Base-by-base conservation (phyloP, 2,329 filamentous ascomycete genomes). In the Talaromyces pinophilus region DNA sequence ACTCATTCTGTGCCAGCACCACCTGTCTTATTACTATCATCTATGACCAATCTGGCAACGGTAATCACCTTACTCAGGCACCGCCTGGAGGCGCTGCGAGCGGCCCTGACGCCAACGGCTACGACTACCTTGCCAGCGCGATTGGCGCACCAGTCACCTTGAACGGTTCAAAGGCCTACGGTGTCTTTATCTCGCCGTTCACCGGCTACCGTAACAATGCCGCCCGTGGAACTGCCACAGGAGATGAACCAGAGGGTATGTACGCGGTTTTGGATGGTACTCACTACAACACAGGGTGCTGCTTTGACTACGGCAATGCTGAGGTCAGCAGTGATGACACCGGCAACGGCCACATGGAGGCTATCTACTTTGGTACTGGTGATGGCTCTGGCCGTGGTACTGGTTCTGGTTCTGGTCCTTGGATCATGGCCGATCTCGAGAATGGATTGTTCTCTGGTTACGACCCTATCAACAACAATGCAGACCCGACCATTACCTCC, bases 371-470 rank as follows among this genome's bases (percentile, higher is more conserved):
- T 46, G 63, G 63, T 35, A 65, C 63, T 10, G 63, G 63, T 17
- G 63, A 65, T 46, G 57, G 63, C 2, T 65, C 63, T 42, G 63
- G 63, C 35, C 63, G 38, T 25, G 63, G 63, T 55, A 65, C 63
- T 15, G 63, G 63, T 38, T 61, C 63, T 7, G 63, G 63, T 15
- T 13, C n/a, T 15, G 63, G 63, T 44, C 63, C 63, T 54, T 65
- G 63, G 63, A 65, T 65, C 57, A 65, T 65, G 63, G 63, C 63
- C 8, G 63, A 65, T 55, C 59, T 65, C 17, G 63, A 65, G 28
- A 65, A 65, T 19, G 63, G 63, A 52, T 48, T 65, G 13, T 65
- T 65, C 33, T 65, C 63, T 44, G 63, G 63, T 22, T 61, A 44
- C 22, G 63, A 65, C 42, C 63, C 57, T 8, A 65, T 61, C 40